Conservation (phyloP, 148 eudicot genomes). For the Diospyros kaki region DNA sequence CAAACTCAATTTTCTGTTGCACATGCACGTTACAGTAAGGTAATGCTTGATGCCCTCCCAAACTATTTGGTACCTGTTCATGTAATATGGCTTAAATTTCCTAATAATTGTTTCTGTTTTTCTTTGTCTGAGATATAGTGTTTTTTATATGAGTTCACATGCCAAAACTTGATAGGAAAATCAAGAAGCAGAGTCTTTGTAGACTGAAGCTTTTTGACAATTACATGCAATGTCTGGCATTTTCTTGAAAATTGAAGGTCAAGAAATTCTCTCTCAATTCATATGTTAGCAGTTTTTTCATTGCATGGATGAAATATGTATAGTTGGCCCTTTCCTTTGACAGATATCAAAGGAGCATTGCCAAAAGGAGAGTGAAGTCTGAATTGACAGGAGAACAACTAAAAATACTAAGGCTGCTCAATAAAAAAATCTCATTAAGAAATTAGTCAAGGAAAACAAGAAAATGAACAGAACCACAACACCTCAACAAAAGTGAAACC, state of each 20-base stretch:
- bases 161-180: neutral
- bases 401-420: too few relatives aligned
- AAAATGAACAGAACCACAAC: too few relatives aligned
- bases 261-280: neutral
- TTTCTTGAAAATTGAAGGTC: neutral
- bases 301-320: neutral
- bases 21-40: conserved; percentile 82
- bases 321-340: neutral
- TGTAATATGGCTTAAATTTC: neutral
- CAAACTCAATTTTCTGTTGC: conserved; percentile 74
- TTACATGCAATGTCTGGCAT: too few relatives aligned
- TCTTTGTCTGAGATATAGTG: neutral
- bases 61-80: conserved; percentile 1
- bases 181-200: neutral
- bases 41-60: conserved; percentile 17
- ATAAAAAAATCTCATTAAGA: too few relatives aligned
- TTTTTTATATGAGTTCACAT: neutral
- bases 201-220: neutral
- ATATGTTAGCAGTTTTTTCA: neutral
- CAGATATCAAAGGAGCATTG: neutral
- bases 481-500: too few relatives aligned
- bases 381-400: too few relatives aligned
- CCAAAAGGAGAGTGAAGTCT: too few relatives aligned
- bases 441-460: too few relatives aligned
- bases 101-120: neutral